A percentile compares a stretch with the other conserved stretches of the same genome.
These are phyloP conservation scores for Paulownia fortunei DNA, from an alignment of 257 asterid genomes.

Conservation along the genomic window DNA sequence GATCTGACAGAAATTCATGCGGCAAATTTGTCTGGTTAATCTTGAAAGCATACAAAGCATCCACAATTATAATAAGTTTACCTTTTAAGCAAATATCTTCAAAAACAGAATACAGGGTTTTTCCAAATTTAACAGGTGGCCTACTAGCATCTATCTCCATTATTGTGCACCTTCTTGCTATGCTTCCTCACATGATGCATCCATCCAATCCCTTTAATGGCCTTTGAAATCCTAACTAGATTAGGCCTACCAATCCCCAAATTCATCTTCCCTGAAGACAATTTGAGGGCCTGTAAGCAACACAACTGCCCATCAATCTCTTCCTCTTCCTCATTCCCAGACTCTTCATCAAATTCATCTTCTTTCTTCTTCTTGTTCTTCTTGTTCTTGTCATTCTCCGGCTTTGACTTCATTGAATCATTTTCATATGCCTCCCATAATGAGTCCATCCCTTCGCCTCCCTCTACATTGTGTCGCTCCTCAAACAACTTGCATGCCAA, in stretches of 20 bases:
- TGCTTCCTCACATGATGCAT: constrained; percentile 61
- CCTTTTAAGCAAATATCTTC: too few species aligned
- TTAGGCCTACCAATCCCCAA: constrained; percentile 78
- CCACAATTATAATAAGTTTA: too few species aligned
- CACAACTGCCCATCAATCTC: constrained; percentile 55
- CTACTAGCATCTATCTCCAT: constrained; percentile 51
- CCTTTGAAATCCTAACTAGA: constrained; percentile 75
- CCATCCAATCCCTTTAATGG: constrained; percentile 90
- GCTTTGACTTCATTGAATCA: constrained; percentile 37
- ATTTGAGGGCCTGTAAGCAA: constrained; percentile 75
- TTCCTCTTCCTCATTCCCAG: constrained; percentile 36
- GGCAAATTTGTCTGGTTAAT: too few species aligned
- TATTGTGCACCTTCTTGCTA: constrained; percentile 83
- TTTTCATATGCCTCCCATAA: constrained; percentile 83
- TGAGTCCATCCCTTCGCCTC: constrained; percentile 86
- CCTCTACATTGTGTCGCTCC: constrained; percentile 57
- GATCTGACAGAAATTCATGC: too few species aligned
- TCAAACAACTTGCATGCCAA: constrained; percentile 83
- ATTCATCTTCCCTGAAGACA: constrained; percentile 85
- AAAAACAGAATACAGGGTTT: constrained; percentile 3
- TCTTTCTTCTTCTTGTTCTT: constrained; percentile 36
- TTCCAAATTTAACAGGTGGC: background rate
- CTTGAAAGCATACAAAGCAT: too few species aligned
- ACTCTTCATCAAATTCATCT: constrained; percentile 11
- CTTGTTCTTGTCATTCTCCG: constrained; percentile 26